Base-by-base conservation (phyloP, 2,329 filamentous ascomycete genomes). In the Falciphora oryzae region DNA sequence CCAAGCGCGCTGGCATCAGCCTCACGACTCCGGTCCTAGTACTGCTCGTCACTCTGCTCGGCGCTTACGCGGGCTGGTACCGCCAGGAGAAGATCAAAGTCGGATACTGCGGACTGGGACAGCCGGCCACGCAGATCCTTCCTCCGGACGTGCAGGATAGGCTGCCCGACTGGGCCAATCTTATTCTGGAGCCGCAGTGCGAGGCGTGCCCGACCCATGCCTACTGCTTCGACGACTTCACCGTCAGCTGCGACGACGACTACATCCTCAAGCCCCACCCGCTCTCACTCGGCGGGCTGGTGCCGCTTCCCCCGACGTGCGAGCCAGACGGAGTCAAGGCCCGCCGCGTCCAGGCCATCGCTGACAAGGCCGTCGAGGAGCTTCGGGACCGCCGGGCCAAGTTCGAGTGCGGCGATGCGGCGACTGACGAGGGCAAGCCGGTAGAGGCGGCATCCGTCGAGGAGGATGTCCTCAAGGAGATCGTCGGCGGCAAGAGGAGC, bases 31-130 rank as follows among this genome's bases (percentile, higher is more conserved):
- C 92, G 22, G 81, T 94, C 2, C 86, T 87, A 74, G 85, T 93
- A 7, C 80, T 97, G 2, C 74, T 94, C 3, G 73, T 90, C 27
- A 88, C 89, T 0, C 77, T 95, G 13, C 75, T 95, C 8, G 84
- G 84, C 38, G 87, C 89, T 0, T 92, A 96, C 68, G 89, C 83
- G 35, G 85, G 85, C 11, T 95, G 93, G 85, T 99, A 93, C 80
- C 84, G 94, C 61, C 92, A 97, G 73, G 95, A 99, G 77, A 98
- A 98, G 81, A 81, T 97, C n/a, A 90, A 92, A 22, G 92, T 98
- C 27, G 95, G 96, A 44, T 99, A 96, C 73, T 99, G 95, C 74
- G 93, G 93, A 16, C 85, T 96, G 63, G 95, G 90, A 29, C 85
- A 88, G 63, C 81, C 86, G 61, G 85, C 82, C 2, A 80, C 77